Base-by-base conservation (phyloP, 805 yeast genomes). In the Scheffersomyces spartinae region DNA sequence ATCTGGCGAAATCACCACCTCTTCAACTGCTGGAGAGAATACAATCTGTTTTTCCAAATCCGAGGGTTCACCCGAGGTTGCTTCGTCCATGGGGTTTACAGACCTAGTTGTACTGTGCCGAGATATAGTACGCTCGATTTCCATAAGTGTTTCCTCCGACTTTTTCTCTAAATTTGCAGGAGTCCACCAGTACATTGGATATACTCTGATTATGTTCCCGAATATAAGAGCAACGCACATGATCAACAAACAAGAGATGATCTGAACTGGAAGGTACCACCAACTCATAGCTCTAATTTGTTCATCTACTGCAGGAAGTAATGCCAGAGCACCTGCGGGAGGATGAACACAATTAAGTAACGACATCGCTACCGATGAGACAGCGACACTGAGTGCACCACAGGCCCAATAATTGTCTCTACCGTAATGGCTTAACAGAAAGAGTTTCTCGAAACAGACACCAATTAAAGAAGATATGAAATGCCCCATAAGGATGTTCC, bases 251-350 rank as follows among this genome's bases (percentile, higher is more conserved):
- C 67, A 53, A 3, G 69, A 57, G 1, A 73, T 52, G 3, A 75
- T 27, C 27, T 73, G 76, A 0, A 52, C 60, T 0, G 78, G 75
- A 15, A 75, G 38, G 36, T 65, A 74, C 70, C 75, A 70, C 84
- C 83, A 75, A 25, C 81, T 66, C 64, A 74, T 54, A 3, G 26
- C 35, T 8, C 69, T 43, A 3, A 73, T 51, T 6, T 39, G 34
- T 1, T 42, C 63, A 26, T 71, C 75, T 0, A 66, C 39, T 2
- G 62, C 47, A 0, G 82, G 79, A 6, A 75, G 45, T 18, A 75
- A 40, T 0, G 83, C 81, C 7, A 76, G 63, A 1, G 83, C 82
- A 2, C 84, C 84, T 1, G 76, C 74, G 0, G 84, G 84, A 0
- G 84, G 84, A 42, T 76, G 83, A 1, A 72, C 67, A 30, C 74